Conservation (phyloP, 306 rosid species). For the Medicago lupulina region DNA sequence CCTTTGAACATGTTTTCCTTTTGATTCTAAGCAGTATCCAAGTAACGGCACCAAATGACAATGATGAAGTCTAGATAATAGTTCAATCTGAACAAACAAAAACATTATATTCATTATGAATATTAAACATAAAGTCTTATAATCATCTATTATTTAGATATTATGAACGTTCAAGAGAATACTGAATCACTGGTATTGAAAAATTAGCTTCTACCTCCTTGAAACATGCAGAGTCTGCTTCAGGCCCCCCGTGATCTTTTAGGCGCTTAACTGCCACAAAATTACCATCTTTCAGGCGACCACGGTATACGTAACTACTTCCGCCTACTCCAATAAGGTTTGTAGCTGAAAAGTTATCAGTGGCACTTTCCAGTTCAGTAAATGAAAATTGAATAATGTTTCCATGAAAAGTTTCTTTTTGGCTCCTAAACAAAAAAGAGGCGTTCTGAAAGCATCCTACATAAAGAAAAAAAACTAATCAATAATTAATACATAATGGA, state of each 20-base stretch:
- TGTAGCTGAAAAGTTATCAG: constrained; percentile 76
- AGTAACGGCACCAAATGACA: constrained; percentile 94
- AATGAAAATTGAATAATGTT: constrained; percentile 75
- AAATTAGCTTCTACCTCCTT: constrained; percentile 70
- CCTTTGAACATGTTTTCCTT: constrained; percentile 82
- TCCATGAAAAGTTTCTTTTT: constrained; percentile 61
- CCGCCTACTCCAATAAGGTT: constrained; percentile 92
- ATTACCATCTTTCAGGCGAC: constrained; percentile 71
- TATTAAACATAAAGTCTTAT: background rate
- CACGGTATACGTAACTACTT: constrained; percentile 91
- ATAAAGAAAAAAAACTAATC: constrained; percentile 10
- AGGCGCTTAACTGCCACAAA: constrained; percentile 86
- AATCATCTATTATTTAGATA: background rate
- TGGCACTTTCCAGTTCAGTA: constrained; percentile 83
- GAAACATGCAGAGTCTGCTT: constrained; percentile 70
- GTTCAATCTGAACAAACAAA: constrained; percentile 70
- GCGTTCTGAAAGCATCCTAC: constrained; percentile 81
- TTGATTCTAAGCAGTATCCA: constrained; percentile 87
- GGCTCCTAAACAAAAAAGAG: constrained; percentile 67
- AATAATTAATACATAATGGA: constrained; percentile 25
- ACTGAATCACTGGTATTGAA: constrained; percentile 26
- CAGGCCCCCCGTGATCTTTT: constrained; percentile 75
- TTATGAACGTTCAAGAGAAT: constrained; percentile 28
- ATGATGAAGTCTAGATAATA: constrained; percentile 90
- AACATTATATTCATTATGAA: constrained; percentile 6